Conservation (phyloP, 495 filamentous ascomycete genomes). For the Cryomyces minteri region DNA sequence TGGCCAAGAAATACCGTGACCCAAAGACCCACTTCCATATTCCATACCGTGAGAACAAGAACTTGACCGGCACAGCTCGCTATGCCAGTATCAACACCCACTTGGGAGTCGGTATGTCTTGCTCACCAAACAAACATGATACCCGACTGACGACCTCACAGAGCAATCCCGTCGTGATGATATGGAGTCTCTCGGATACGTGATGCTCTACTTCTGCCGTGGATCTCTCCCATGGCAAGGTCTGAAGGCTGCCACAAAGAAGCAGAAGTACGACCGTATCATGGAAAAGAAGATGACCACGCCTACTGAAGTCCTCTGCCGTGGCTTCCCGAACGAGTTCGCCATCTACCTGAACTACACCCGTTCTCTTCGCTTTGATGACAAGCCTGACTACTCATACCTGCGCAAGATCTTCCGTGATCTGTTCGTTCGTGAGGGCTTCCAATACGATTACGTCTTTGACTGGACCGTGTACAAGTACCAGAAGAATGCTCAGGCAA, state of each 20-base stretch:
- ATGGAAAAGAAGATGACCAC: constrained; percentile 99
- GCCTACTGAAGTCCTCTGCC: constrained; percentile 96
- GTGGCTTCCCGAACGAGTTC: constrained; percentile 98
- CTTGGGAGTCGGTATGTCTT: constrained; percentile 63
- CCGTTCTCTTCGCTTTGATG: constrained; percentile 93
- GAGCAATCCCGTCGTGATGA: constrained; percentile 99
- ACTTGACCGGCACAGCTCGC: constrained; percentile 95
- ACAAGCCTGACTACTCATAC: constrained; percentile 99
- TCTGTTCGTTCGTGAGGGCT: constrained; percentile 95
- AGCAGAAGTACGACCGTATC: constrained; percentile 99
- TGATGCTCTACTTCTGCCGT: constrained; percentile 99
- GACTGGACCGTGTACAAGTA: constrained; percentile 99
- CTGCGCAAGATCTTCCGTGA: constrained; percentile 99
- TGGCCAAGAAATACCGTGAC: constrained; percentile 99
- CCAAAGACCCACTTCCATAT: constrained; percentile 99
- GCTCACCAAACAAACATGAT: background rate
- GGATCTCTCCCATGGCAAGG: constrained; percentile 99
- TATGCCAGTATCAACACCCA: constrained; percentile 99
- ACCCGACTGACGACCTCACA: constrained; percentile 21
- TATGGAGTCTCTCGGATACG: constrained; percentile 98
- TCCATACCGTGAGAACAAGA: constrained; percentile 99
- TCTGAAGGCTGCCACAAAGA: constrained; percentile 98
- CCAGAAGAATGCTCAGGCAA: constrained; percentile 94
- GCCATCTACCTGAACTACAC: constrained; percentile 99
- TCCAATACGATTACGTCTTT: constrained; percentile 99